Evolutionary conservation across 2,329 filamentous ascomycete genomes (phyloP), one percentile per base, ranked within the genome.

Genomic region (Periconia sp.): DNA sequence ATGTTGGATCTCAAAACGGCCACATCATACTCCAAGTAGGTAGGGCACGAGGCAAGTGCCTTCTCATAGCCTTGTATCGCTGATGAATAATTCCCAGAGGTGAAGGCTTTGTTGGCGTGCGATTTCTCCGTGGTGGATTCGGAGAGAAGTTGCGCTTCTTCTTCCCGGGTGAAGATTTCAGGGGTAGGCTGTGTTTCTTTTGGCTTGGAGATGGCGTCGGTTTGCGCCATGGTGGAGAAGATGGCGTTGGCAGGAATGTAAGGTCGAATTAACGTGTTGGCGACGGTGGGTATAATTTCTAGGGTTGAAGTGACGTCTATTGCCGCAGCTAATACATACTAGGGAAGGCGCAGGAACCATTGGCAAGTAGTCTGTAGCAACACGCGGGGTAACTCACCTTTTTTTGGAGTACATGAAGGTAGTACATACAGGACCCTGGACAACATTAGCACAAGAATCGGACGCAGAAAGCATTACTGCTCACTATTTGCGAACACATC

Each of bases 1-100:
- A 97, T 88, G 77, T 97, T 97, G 70, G 89, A 92, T 54, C 88
- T 85, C 6, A 97, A 80, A 10, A 97, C 90, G 23, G 92, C 91
- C 57, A 93, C 81, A 63, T 96, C 91, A 76, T 91, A 96, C 70
- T 93, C 86, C 23, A 96, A 83, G 70, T 96, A 95, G 59, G 85
- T 87, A 1, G 93, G 93, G 65, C 91, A 92, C 8, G 86, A 83
- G 13, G 85, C 81, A 2, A 95, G 80, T 19, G 94, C 92, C 60
- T 88, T 85, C 65, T 92, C 88, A 76, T 97, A 97, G 56, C 84
- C 88, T 61, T 86, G 83, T 57, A 97, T 87, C 41, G 93, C 93
- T 57, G 88, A 85, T 52, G 87, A 83, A 74, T 89, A 94, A 57
- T 86, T 84, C 41, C 84, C 83, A 2, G 84, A 82, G 1, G 82